These are phyloP conservation scores for Anthoceros angustus DNA, from an alignment of 225 moss, liverwort and hornwort species.

Conservation along the genomic window DNA sequence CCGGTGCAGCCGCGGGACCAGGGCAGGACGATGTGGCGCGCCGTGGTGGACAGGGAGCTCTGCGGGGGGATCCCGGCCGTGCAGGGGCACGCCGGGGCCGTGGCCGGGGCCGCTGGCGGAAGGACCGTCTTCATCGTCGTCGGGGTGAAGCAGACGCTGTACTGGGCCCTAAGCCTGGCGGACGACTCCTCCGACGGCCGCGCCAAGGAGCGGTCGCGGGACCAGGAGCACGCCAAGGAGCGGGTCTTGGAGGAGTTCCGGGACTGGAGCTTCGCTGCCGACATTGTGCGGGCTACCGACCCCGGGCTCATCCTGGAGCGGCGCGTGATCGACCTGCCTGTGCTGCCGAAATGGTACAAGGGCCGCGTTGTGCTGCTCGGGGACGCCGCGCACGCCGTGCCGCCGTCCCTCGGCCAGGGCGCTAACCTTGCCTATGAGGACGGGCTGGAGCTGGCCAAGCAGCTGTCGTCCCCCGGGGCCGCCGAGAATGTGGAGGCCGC, in stretches of 20 bases:
- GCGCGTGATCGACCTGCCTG: conserved; percentile 41
- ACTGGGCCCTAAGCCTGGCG: conserved; percentile 42
- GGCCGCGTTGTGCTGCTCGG: conserved; percentile 34
- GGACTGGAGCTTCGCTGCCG: conserved; percentile 39
- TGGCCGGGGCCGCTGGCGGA: conserved; percentile 18
- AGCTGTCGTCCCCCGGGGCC: conserved; percentile 32
- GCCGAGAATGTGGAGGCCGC: conserved; percentile 37
- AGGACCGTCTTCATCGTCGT: conserved; percentile 41
- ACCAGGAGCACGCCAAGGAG: conserved; percentile 30
- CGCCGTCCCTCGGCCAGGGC: conserved; percentile 43
- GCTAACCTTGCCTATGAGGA: conserved; percentile 48
- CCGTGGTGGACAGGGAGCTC: conserved; percentile 29
- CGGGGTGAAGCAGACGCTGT: conserved; percentile 31
- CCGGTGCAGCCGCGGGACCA: conserved; percentile 28
- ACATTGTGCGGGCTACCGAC: conserved; percentile 37
- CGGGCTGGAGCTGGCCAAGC: conserved; percentile 44
- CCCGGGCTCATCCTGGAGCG: conserved; percentile 38
- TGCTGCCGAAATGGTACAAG: conserved; percentile 33
- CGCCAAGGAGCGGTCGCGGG: conserved; percentile 31
- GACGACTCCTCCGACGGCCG: conserved; percentile 35
- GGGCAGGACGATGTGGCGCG: conserved; percentile 36
- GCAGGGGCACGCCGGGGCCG: conserved; percentile 17
- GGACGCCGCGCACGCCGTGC: conserved; percentile 51
- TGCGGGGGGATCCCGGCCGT: conserved; percentile 19
- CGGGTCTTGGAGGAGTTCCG: conserved; percentile 31